Evolutionary conservation across 2,329 filamentous ascomycete genomes (phyloP).

Genomic region (Trichoderma polysporum): DNA sequence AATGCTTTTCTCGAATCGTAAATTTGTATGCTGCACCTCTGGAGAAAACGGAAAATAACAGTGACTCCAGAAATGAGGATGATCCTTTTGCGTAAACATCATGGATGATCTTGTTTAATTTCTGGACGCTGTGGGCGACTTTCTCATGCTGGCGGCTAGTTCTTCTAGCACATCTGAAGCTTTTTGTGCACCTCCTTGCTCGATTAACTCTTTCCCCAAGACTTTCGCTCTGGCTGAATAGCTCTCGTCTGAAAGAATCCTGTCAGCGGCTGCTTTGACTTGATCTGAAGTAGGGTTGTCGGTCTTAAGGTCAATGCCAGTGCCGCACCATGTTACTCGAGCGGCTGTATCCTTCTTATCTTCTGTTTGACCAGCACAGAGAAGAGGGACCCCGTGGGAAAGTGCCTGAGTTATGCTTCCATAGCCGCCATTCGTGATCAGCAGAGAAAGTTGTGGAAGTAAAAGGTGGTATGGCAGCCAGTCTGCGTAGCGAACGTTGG

Average conservation of each 20-base stretch:
- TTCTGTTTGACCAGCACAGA: conserved; percentile 39
- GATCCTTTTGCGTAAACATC: neutral
- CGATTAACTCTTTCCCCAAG: conserved; percentile 31
- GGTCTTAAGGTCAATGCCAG: conserved; percentile 39
- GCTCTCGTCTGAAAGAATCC: conserved; percentile 28
- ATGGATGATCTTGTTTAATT: neutral
- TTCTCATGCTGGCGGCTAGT: conserved; percentile 6
- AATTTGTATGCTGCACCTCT: too few species aligned
- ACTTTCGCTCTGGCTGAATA: conserved; percentile 28
- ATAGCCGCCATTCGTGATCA: conserved; percentile 41
- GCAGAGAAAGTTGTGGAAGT: conserved; percentile 35
- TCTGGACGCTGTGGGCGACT: neutral
- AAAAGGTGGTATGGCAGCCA: conserved; percentile 40
- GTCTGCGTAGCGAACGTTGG: conserved; percentile 34
- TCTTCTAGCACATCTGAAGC: conserved; percentile 34
- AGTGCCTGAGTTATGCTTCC: conserved; percentile 39
- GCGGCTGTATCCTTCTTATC: conserved; percentile 41
- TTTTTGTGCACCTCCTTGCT: conserved; percentile 29
- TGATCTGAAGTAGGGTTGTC: conserved; percentile 33
- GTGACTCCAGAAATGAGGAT: neutral
- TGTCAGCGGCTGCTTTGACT: conserved; percentile 29
- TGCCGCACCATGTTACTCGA: conserved; percentile 32
- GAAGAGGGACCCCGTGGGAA: conserved; percentile 36
- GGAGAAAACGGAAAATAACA: neutral
- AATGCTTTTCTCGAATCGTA: neutral